Percentiles rank a stretch among this genome's conserved stretches.
Evolutionary conservation across 208 protist species (phyloP).

Genomic region (Acanthamoeba rhysodes): DNA sequence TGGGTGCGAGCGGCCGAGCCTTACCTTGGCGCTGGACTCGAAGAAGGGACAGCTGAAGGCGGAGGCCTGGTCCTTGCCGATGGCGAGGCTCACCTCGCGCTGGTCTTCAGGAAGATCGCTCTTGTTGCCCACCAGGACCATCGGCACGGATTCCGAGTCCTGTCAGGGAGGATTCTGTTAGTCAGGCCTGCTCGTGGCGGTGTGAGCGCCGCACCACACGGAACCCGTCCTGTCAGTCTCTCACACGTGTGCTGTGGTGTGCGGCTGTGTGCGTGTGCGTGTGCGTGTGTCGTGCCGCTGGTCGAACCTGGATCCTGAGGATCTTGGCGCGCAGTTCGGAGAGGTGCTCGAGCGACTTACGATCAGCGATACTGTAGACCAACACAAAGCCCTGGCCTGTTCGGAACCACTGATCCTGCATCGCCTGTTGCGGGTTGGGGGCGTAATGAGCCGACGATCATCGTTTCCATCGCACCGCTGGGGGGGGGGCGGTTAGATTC

Average conservation of each 20-base stretch:
- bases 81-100: not conserved
- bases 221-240: too few relatives aligned
- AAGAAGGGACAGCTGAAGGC: constrained; percentile 19
- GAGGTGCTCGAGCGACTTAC: not conserved
- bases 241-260: too few relatives aligned
- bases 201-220: too few relatives aligned
- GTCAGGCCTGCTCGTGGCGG: not conserved
- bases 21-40: constrained; percentile 58
- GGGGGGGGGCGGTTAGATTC: too few relatives aligned
- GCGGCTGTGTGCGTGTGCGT: not conserved
- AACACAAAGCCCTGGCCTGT: constrained; percentile 35
- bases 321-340: constrained; percentile 5
- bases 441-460: not conserved
- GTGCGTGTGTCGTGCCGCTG: not conserved
- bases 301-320: not conserved
- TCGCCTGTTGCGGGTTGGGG: not conserved
- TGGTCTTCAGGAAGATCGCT: not conserved
- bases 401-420: constrained; percentile 55
- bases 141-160: not conserved
- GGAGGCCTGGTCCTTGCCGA: not conserved
- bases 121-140: constrained; percentile 53
- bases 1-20: not conserved
- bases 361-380: not conserved
- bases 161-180: not conserved
- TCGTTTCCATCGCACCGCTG: too few relatives aligned